phyloP scores from a whole-genome alignment of 441 rosid species.

The Biscutella laevigata region DNA sequence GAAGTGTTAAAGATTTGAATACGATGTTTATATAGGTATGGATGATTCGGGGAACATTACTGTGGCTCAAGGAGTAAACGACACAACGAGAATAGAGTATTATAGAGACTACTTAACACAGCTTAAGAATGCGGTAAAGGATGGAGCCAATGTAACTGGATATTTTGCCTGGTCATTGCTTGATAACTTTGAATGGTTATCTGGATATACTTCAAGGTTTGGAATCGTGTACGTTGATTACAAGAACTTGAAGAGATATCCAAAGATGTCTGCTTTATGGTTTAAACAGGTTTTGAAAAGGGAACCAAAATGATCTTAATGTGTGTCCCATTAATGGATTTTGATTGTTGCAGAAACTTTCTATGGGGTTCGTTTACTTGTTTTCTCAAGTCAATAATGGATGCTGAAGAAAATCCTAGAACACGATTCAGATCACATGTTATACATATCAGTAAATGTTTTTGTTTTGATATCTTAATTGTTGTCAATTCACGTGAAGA shows the following conservation, averaged over 20 bases:
- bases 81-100: constrained; percentile 63
- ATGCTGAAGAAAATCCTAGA: too few relatives aligned
- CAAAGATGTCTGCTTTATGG: constrained; percentile 80
- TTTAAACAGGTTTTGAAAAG: constrained; percentile 46
- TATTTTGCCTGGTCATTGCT: constrained; percentile 96
- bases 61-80: constrained; percentile 52
- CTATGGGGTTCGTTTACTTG: too few relatives aligned
- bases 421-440: too few relatives aligned
- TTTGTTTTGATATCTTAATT: background rate
- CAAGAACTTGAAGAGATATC: constrained; percentile 52
- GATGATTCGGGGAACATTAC: constrained; percentile 79
- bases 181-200: constrained; percentile 90
- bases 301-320: constrained; percentile 8
- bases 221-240: constrained; percentile 72
- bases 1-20: background rate
- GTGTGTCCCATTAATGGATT: background rate
- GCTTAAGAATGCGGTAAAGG: constrained; percentile 69
- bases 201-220: constrained; percentile 86
- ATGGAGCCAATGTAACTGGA: constrained; percentile 74
- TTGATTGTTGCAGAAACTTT: too few relatives aligned
- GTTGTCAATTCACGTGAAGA: constrained; percentile 14
- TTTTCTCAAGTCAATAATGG: too few relatives aligned
- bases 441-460: too few relatives aligned
- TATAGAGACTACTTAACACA: constrained; percentile 61
- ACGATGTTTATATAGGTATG: constrained; percentile 48